Conservation (phyloP, 805 yeast genomes). For the Ogataea parapolymorpha region DNA sequence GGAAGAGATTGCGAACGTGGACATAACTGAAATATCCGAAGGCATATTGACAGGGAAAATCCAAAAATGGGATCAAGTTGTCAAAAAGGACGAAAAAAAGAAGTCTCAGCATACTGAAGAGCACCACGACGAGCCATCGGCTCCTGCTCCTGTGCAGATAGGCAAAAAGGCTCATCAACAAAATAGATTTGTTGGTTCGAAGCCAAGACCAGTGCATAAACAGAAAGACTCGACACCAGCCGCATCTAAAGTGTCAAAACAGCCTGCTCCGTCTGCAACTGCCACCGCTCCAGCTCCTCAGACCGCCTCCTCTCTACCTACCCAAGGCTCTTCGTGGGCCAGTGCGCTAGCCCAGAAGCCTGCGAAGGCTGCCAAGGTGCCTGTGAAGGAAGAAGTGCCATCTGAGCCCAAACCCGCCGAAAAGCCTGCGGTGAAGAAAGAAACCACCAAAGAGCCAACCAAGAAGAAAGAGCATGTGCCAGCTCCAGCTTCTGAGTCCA, state of each 20-base stretch:
- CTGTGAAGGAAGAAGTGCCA: slow-evolving; percentile 13
- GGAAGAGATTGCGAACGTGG: slow-evolving; percentile 61
- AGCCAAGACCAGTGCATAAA: slow-evolving; percentile 16
- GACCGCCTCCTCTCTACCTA: slow-evolving; percentile 17
- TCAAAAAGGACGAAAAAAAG: slow-evolving; percentile 58
- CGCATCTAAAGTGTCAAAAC: slow-evolving; percentile 8
- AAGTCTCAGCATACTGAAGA: slow-evolving; percentile 30
- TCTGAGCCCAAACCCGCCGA: slow-evolving; percentile 7
- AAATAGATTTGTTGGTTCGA: slow-evolving; percentile 13
- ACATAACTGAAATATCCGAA: slow-evolving; percentile 76
- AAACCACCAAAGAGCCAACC: neutral
- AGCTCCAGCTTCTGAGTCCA: slow-evolving; percentile 18
- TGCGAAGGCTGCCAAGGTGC: slow-evolving; percentile 11
- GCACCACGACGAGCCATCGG: slow-evolving; percentile 16
- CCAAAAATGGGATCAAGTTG: slow-evolving; percentile 91
- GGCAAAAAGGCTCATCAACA: slow-evolving; percentile 18
- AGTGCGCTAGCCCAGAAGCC: slow-evolving; percentile 31
- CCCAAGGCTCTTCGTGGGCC: slow-evolving; percentile 33
- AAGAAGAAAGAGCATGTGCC: slow-evolving; percentile 14
- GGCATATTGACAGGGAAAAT: slow-evolving; percentile 89
- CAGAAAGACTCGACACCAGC: slow-evolving; percentile 13
- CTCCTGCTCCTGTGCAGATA: slow-evolving; percentile 8
- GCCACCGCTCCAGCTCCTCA: slow-evolving; percentile 13
- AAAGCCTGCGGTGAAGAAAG: slow-evolving; percentile 8
- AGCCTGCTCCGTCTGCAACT: slow-evolving; percentile 4